Evolutionary conservation across 148 eudicot genomes (phyloP), one percentile per base, ranked within the genome.

Genomic region (Polygonum aviculare): DNA sequence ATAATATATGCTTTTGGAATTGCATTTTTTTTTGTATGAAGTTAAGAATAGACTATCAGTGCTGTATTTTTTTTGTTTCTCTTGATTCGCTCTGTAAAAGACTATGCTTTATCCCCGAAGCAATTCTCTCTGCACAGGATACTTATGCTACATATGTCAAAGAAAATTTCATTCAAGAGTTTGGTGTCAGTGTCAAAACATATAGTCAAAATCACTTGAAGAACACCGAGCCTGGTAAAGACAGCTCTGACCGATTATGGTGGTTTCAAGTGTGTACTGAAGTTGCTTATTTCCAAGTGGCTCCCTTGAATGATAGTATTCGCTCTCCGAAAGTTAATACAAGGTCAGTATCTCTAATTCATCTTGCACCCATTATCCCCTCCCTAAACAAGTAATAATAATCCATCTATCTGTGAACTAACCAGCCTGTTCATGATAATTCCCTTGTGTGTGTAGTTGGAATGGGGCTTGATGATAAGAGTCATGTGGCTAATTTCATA

Each of bases 231-330:
- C 69, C 82, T 51, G 79, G 84, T 76, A 80, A 78, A 72, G 78
- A 78, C n/a, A 82, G 77, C 79, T 84, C 85, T 78, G 91, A 88
- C 72, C 86, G 99, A 73, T 80, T 96, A 80, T 96, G 99, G 98
- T 96, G 99, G 99, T 96, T 96, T 90, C 99, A 96, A 88, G 99
- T 96, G 55, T 93, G 98, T 81, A 96, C 93, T 49, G 99, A 96
- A 88, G 98, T 96, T 80, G 99, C 99, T 77, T 96, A 91, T 84
- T 96, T 96, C 83, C 98, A 96, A 87, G 97, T 93, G 74, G 99
- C 99, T 41, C 98, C 98, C 22, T 65, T 84, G 75, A 93, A 93
- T 79, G 97, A 93, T 78, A 91, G 98, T 79, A 79, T 96, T 76
- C 93, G 99, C 75, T 93, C 99, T 74, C 85, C 97, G 65, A 93